Evolutionary conservation across 148 eudicot genomes (phyloP), one percentile per base, ranked within the genome.

Genomic region (Arctostaphylos glauca): DNA sequence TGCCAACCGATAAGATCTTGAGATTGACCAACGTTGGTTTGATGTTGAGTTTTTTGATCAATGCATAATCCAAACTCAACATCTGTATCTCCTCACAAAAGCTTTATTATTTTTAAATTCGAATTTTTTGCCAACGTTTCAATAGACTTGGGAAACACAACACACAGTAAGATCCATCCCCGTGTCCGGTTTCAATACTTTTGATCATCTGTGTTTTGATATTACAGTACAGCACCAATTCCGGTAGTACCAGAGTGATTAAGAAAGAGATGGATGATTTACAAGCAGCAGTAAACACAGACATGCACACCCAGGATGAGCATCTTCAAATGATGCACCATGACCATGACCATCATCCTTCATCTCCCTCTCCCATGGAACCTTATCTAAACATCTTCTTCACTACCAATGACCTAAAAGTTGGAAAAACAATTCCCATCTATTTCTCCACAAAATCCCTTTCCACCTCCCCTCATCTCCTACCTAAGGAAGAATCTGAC

Each of bases 401-500:
- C 88, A 84, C 76, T 43, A n/a, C 84, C 23, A 75, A 84, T 41
- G 91, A 89, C 81, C 87, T 93, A 9, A 82, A 89, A 85, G 3
- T 77, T 5, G 92, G 92, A 3, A 88, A 88, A 14, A 86, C 76
- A 50, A 79, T 91, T 48, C 89, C 86, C 1, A 81, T 92, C 10
- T 91, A 88, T 79, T 92, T 94, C 68, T 81, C 90, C 23, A 68
- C 58, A 25, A 90, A 83, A 70, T 82, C 89, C 44, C 83, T 89
- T 47, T 86, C 92, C 5, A 74, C 62, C 43, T 62, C 84, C 3
- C 89, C 94, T 31, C 90, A 81, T 31, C 52, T 94, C 6, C 81
- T 94, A 10, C 77, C 94, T 4, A 86, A 80, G 86, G 86, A 89
- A 72, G 90, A 91, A 88, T 86, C 92, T 16, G 84, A 92, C 53